phyloP scores from a whole-genome alignment of 129 eudicot species.

The Ambrosia artemisiifolia region DNA sequence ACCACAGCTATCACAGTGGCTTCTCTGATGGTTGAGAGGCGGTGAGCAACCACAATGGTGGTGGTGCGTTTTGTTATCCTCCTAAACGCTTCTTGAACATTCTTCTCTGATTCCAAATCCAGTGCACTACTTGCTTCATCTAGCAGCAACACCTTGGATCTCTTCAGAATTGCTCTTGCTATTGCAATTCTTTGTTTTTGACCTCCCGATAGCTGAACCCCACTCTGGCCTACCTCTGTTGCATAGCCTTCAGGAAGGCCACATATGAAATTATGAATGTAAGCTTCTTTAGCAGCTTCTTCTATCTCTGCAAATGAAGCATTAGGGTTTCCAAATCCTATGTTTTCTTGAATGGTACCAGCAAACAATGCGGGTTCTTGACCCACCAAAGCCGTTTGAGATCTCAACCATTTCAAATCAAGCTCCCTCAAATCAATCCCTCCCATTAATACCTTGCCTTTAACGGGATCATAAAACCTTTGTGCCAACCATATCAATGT shows the following conservation, averaged over 20 bases:
- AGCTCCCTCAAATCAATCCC: conserved; percentile 64
- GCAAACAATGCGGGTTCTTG: conserved; percentile 88
- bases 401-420: conserved; percentile 70
- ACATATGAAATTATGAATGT: conserved; percentile 72
- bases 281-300: conserved; percentile 82
- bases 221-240: conserved; percentile 84
- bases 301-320: conserved; percentile 87
- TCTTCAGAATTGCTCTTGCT: conserved; percentile 72
- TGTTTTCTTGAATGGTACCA: conserved; percentile 71
- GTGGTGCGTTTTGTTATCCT: conserved; percentile 66
- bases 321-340: conserved; percentile 61
- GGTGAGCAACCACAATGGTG: conserved; percentile 82
- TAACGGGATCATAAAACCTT: conserved; percentile 74
- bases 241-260: conserved; percentile 87
- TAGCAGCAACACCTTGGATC: conserved; percentile 56
- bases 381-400: conserved; percentile 74
- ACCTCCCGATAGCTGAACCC: conserved; percentile 80
- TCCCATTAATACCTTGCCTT: conserved; percentile 66
- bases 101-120: conserved; percentile 80
- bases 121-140: conserved; percentile 91
- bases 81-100: conserved; percentile 67
- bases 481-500: conserved; percentile 76
- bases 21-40: conserved; percentile 76
- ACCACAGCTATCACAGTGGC: conserved; percentile 71
- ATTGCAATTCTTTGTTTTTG: conserved; percentile 83